A percentile compares a stretch with the other conserved stretches of the same genome.
phyloP scores from a whole-genome alignment of 768 basidiomycete genomes.

The Lactarius akahatsu region DNA sequence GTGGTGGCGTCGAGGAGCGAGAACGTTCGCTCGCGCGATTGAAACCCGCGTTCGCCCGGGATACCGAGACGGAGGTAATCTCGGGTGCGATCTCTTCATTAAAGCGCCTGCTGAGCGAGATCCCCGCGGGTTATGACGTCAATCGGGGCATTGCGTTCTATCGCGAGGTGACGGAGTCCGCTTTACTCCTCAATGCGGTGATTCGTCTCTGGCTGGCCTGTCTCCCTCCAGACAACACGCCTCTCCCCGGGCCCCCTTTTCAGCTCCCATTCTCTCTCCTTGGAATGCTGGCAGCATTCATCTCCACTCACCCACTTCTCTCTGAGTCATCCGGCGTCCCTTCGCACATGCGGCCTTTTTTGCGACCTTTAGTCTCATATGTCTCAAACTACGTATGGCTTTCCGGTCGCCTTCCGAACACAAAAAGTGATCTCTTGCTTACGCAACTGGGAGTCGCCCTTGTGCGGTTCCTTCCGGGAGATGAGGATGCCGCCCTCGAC shows the following conservation, averaged over 20 bases:
- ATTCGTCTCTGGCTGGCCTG: constrained; percentile 68
- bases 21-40: constrained; percentile 37
- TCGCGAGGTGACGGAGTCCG: constrained; percentile 38
- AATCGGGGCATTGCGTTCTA: constrained; percentile 26
- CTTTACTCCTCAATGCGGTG: constrained; percentile 44
- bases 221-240: constrained; percentile 45
- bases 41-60: constrained; percentile 43
- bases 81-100: constrained; percentile 29
- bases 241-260: constrained; percentile 56
- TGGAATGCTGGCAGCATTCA: constrained; percentile 49
- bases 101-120: constrained; percentile 24
- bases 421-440: constrained; percentile 60
- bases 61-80: constrained; percentile 27
- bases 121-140: constrained; percentile 18
- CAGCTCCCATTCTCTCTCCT: constrained; percentile 56
- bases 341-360: constrained; percentile 38
- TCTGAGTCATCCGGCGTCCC: constrained; percentile 31
- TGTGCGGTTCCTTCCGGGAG: constrained; percentile 61
- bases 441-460: constrained; percentile 63
- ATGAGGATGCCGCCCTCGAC: constrained; percentile 58
- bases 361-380: constrained; percentile 55
- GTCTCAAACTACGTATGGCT: constrained; percentile 55
- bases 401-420: constrained; percentile 56
- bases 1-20: constrained; percentile 65
- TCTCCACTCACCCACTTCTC: constrained; percentile 57